phyloP scores from a whole-genome alignment of 1,139 yeast species.

The Keqinozyma sinolaborantium region DNA sequence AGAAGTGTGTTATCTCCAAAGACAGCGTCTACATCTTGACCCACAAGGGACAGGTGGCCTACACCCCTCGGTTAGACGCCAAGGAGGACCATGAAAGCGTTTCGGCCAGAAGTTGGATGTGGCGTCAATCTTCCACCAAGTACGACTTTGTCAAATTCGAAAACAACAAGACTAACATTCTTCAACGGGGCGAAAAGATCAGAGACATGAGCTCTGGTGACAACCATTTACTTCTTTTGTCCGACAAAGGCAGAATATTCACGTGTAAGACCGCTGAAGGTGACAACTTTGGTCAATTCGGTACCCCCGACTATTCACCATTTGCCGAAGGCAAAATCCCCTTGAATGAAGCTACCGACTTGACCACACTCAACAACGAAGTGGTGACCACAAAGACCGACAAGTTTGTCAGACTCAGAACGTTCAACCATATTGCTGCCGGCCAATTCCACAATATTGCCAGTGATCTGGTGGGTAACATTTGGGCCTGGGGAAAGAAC shows the following conservation, averaged over 20 bases:
- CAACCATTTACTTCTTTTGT: constrained; percentile 61
- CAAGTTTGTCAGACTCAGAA: constrained; percentile 34
- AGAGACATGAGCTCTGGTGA: constrained; percentile 56
- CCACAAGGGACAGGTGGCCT: constrained; percentile 48
- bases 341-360: constrained; percentile 26
- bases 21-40: constrained; percentile 58
- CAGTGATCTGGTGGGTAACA: constrained; percentile 54
- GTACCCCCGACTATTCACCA: constrained; percentile 70
- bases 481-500: constrained; percentile 87
- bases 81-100: constrained; percentile 1
- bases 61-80: constrained; percentile 39
- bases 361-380: constrained; percentile 35
- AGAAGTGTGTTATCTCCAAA: constrained; percentile 50
- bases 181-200: constrained; percentile 45
- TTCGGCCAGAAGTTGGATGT: constrained; percentile 17
- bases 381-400: constrained; percentile 15
- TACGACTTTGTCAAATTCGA: constrained; percentile 4
- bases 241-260: constrained; percentile 61
- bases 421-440: constrained; percentile 58
- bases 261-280: constrained; percentile 54
- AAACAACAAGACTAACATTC: constrained; percentile 3
- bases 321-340: constrained; percentile 32
- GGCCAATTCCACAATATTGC: constrained; percentile 76
- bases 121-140: constrained; percentile 6
- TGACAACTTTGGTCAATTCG: constrained; percentile 73